These are phyloP conservation scores for Sphagnum magellanicum DNA, from an alignment of 228 moss, liverwort and hornwort genomes.

Conservation along the genomic window DNA sequence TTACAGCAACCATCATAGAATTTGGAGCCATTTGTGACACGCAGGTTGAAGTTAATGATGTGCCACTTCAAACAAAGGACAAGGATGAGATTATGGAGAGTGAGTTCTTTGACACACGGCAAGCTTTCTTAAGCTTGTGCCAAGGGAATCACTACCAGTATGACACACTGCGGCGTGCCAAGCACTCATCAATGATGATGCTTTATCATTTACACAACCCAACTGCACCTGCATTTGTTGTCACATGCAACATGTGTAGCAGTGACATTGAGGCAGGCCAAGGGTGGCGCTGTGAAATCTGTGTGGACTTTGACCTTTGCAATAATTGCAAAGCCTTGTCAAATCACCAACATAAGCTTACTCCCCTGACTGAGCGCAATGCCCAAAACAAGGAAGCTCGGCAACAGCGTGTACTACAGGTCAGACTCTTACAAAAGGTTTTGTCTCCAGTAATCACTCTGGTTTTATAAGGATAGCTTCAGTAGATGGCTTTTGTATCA, in stretches of 20 bases:
- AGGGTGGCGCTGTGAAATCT: slow-evolving; percentile 98
- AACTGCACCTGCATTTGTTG: slow-evolving; percentile 97
- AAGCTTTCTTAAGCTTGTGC: slow-evolving; percentile 93
- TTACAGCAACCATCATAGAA: not conserved
- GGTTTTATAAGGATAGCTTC: no score
- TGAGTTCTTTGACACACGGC: slow-evolving; percentile 98
- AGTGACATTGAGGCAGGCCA: slow-evolving; percentile 92
- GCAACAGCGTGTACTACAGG: slow-evolving; percentile 95
- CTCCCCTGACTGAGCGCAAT: slow-evolving; percentile 79
- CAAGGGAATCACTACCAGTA: slow-evolving; percentile 99
- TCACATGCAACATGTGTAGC: slow-evolving; percentile 84
- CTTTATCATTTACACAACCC: slow-evolving; percentile 98
- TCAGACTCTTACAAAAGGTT: slow-evolving; percentile 5
- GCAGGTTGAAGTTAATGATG: slow-evolving; percentile 71
- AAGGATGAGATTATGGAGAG: slow-evolving; percentile 99
- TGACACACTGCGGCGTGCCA: slow-evolving; percentile 90
- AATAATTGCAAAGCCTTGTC: slow-evolving; percentile 76
- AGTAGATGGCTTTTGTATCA: no score
- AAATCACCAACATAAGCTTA: slow-evolving; percentile 84
- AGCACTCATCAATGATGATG: slow-evolving; percentile 99
- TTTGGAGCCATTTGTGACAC: not conserved
- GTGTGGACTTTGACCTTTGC: slow-evolving; percentile 97
- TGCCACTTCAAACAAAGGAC: slow-evolving; percentile 78
- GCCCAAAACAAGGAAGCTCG: slow-evolving; percentile 97
- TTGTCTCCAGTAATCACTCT: no score